Base-by-base conservation (phyloP, 306 rosid species). In the Cotoneaster glaucophyllus region DNA sequence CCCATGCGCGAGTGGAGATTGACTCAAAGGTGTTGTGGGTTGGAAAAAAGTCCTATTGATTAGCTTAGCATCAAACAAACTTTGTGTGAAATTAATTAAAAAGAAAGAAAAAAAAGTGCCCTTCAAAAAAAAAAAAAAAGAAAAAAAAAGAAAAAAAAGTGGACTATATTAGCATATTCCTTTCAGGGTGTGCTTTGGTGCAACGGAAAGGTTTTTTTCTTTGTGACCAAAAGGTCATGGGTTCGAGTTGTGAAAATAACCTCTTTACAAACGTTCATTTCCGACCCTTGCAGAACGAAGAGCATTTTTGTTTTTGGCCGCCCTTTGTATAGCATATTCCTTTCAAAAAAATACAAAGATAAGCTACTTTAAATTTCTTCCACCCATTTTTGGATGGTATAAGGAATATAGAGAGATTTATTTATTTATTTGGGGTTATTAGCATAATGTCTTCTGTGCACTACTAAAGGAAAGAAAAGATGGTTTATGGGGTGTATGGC, bases 371-470 rank as follows among this genome's bases (percentile, higher is more conserved):
- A 37, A 22, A 10, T 64, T 59, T 71, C 37, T 69, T n/a, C 70
- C 65, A 44, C 71, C 3, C 74, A 69, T 84, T 76, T 29, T 74
- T 48, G 22, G 71, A 70, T 73, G 78, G 45, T 44, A 12, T 3
- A 21, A 26, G 77, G 77, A 74, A 62, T 44, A 69, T 41, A 41
- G 34, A 18, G 6, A 59, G 13, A 37, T 37, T 57, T 57, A 5
- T 37, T 37, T 37, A 37, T 37, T 37, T 37, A 24, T 25, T 2
- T 24, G 61, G 13, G 17, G 79, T 37, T 58, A 80, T 56, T 24
- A 62, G 70, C 75, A 74, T 67, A 22, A 80, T 25, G 61, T 73
- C 70, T 22, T 54, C 81, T 68, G 39, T 71, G 83, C 78, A 81
- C 80, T 50, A 57, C 32, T 67, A 78, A 75, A 54, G 77, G 21